These are phyloP conservation scores for Boletus eberwhitei DNA, from an alignment of 768 basidiomycete species.

Conservation along the genomic window DNA sequence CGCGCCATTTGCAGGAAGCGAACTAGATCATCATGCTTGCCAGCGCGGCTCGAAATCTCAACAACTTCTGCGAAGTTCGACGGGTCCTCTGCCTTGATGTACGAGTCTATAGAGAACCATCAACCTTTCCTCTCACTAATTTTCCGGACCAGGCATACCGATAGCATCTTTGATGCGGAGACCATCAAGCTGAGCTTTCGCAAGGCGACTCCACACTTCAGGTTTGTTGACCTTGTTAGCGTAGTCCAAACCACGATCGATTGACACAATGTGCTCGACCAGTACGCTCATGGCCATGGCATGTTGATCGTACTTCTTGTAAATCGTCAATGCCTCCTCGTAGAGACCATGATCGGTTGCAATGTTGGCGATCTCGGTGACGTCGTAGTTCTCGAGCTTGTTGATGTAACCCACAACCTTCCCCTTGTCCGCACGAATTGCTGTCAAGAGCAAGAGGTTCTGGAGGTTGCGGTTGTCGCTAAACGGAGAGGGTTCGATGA, in stretches of 20 bases:
- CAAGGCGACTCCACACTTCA: constrained; percentile 95
- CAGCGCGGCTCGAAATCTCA: constrained; percentile 92
- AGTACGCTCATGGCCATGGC: constrained; percentile 95
- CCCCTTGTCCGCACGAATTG: constrained; percentile 96
- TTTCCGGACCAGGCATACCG: constrained; percentile 47
- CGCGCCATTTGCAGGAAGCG: constrained; percentile 98
- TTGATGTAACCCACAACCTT: constrained; percentile 98
- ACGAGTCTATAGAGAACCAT: constrained; percentile 62
- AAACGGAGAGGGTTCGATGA: constrained; percentile 96
- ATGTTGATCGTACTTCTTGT: constrained; percentile 96
- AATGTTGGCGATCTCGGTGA: constrained; percentile 92
- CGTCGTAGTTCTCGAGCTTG: constrained; percentile 94
- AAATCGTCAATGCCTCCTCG: constrained; percentile 96
- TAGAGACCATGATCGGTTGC: constrained; percentile 94
- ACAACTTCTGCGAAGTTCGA: constrained; percentile 93
- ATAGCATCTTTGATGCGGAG: constrained; percentile 98
- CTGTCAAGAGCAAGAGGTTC: constrained; percentile 91
- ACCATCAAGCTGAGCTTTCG: constrained; percentile 98
- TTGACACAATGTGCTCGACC: constrained; percentile 96
- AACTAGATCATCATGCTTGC: constrained; percentile 90
- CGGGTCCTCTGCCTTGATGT: constrained; percentile 96
- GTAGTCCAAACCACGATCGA: constrained; percentile 94
- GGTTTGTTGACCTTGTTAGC: constrained; percentile 96
- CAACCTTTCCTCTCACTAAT: not conserved
- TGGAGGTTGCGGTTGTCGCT: constrained; percentile 96